Evolutionary conservation across 768 basidiomycete species (phyloP).

Genomic region (Boletus huronensis): DNA sequence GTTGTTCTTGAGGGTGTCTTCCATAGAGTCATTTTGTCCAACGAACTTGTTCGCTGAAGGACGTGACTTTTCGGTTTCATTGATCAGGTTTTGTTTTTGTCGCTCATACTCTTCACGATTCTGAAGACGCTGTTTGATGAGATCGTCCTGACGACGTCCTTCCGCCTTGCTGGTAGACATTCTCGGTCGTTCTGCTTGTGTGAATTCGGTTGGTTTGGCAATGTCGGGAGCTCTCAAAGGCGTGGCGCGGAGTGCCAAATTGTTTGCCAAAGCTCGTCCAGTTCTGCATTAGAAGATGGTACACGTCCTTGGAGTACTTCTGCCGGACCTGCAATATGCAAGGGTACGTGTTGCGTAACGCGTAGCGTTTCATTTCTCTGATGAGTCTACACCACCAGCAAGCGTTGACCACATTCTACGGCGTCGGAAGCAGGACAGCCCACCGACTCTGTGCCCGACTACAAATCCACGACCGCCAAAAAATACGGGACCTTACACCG

Average conservation of each 20-base stretch:
- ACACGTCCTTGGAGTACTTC: conserved; percentile 80
- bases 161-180: conserved; percentile 81
- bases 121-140: conserved; percentile 77
- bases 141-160: conserved; percentile 81
- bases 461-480: conserved; percentile 83
- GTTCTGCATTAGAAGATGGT: conserved; percentile 48
- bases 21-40: conserved; percentile 91
- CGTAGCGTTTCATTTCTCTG: background rate
- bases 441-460: conserved; percentile 86
- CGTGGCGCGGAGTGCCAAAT: conserved; percentile 26
- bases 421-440: conserved; percentile 73
- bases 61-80: conserved; percentile 90
- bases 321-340: conserved; percentile 73
- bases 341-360: conserved; percentile 50
- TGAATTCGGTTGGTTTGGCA: conserved; percentile 2
- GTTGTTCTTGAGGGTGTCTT: conserved; percentile 85
- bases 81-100: conserved; percentile 75
- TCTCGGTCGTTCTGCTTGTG: conserved; percentile 15
- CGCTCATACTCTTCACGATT: conserved; percentile 80
- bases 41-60: conserved; percentile 88
- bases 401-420: conserved; percentile 89
- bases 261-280: background rate
- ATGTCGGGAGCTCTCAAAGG: conserved; percentile 1
- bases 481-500: conserved; percentile 77
- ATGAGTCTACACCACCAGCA: conserved; percentile 47